phyloP scores from a whole-genome alignment of 441 rosid species.

The Adansonia madagascariensis region DNA sequence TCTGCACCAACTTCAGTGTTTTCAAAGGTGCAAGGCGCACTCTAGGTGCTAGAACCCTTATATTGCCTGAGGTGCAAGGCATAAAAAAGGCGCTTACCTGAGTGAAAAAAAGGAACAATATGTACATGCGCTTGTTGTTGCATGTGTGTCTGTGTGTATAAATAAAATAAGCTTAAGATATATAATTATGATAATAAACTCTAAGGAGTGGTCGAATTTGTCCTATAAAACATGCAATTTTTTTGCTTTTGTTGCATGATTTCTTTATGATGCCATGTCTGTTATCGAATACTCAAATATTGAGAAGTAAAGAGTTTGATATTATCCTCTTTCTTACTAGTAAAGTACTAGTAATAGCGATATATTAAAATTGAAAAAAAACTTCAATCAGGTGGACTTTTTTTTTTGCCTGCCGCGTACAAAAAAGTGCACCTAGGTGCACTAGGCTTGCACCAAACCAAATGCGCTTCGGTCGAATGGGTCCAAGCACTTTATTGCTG shows the following conservation, averaged over 20 bases:
- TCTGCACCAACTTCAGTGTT: conserved; percentile 16
- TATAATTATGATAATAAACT: conserved; percentile 4
- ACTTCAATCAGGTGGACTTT: not conserved
- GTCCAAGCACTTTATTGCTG: conserved; percentile 10
- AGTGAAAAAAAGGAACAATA: not conserved
- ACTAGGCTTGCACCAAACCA: not conserved
- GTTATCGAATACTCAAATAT: not conserved
- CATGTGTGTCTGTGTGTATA: not conserved
- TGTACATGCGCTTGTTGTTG: not conserved
- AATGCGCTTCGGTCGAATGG: not conserved
- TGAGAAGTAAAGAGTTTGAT: not conserved
- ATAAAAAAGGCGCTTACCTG: not conserved
- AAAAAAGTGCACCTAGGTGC: not conserved
- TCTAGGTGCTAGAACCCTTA: conserved; percentile 7
- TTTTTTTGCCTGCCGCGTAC: not conserved
- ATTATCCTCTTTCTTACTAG: not conserved
- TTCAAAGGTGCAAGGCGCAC: not conserved
- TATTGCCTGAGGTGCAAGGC: not conserved
- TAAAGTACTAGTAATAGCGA: not conserved
- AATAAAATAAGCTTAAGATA: not conserved
- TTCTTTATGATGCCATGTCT: not conserved
- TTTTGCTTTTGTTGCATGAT: not conserved
- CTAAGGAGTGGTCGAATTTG: not conserved
- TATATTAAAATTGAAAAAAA: not conserved
- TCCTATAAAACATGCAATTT: not conserved